A percentile compares a stretch with the other conserved stretches of the same genome.
These are phyloP conservation scores for Ganoderma lucidum DNA, from an alignment of 1,284 basidiomycete species.

Conservation along the genomic window DNA sequence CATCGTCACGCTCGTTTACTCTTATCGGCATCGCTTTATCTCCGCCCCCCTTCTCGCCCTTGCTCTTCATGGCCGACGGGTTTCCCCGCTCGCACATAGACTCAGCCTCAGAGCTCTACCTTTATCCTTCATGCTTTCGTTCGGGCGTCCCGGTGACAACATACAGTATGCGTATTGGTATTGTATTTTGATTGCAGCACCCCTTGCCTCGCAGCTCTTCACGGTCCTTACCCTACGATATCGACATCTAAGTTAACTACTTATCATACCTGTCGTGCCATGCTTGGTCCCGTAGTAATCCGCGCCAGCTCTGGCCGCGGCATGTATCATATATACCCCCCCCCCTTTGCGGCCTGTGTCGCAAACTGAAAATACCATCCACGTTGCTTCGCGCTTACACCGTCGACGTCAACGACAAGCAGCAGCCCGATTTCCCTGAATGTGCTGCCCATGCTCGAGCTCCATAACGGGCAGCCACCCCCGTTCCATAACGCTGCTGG, in stretches of 20 bases:
- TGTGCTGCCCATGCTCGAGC: too few relatives aligned
- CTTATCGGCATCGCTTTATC: background rate
- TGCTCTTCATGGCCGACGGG: background rate
- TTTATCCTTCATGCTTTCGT: background rate
- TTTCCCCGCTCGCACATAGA: background rate
- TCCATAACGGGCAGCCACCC: background rate
- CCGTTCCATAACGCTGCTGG: background rate
- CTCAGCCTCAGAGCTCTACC: background rate
- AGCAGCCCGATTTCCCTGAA: too few relatives aligned
- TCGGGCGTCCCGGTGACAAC: conserved; percentile 1
- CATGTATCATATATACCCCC: conserved; percentile 13
- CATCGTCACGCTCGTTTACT: conserved; percentile 7
- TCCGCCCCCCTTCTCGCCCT: background rate
- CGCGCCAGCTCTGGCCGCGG: conserved; percentile 3
- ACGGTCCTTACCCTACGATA: conserved; percentile 6
- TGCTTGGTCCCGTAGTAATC: conserved; percentile 12
- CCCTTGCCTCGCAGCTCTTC: background rate
- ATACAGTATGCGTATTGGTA: conserved; percentile 9
- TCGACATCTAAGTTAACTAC: background rate
- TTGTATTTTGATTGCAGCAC: conserved; percentile 10
- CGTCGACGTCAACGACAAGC: too few relatives aligned
- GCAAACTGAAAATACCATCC: background rate
- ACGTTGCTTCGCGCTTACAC: background rate
- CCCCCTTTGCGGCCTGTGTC: background rate
- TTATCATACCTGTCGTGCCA: background rate